Evolutionary conservation across 2,329 filamentous ascomycete species (phyloP), one percentile per base, ranked within the genome.

Genomic region (Aotearoamyces nothofagi): DNA sequence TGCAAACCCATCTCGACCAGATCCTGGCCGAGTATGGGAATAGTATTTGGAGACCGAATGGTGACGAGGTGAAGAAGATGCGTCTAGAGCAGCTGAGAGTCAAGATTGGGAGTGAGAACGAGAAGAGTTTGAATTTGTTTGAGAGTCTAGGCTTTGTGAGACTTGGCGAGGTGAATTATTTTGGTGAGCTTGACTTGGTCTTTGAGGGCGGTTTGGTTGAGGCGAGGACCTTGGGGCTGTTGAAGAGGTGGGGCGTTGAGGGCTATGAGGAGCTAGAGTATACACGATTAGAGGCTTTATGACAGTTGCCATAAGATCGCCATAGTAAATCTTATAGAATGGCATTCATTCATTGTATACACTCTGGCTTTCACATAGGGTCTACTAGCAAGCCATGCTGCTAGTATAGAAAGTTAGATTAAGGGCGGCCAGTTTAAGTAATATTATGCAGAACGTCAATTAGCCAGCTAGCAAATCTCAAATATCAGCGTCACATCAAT

Each of bases 131-230:
- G 31, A 49, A 46, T 6, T 46, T 80, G 11, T 80, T 80, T 49
- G 63, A 73, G 40, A 59, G 60, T 17, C 37, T 72, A 8, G 66
- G 66, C 0, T 79, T 79, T 46, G 39, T 42, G 31, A 46, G 46
- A 0, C 57, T 56, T 14, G 35, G 37, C 4, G 52, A 54, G 30
- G 52, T 54, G 30, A 78, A 74, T 49, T 78, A 69, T 49, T 80
- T 80, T 56, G 71, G 71, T 1, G 75, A 80, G 49, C 54, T 74
- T 35, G 75, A 80, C 50, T 43, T 78, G 23, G 27, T 36, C 9
- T 39, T 47, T 11, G 22, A 41, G 6, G 19, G 19, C 25, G 45
- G 50, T 15, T 35, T 58, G 31, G 34, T 36, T 11, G 22, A 41
- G 6, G 41, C 37, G 17, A 40, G 35, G 22, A 39, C 53, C 20